Conservation (phyloP, 2,329 filamentous ascomycete species). For the Cladobotryum mycophilum region DNA sequence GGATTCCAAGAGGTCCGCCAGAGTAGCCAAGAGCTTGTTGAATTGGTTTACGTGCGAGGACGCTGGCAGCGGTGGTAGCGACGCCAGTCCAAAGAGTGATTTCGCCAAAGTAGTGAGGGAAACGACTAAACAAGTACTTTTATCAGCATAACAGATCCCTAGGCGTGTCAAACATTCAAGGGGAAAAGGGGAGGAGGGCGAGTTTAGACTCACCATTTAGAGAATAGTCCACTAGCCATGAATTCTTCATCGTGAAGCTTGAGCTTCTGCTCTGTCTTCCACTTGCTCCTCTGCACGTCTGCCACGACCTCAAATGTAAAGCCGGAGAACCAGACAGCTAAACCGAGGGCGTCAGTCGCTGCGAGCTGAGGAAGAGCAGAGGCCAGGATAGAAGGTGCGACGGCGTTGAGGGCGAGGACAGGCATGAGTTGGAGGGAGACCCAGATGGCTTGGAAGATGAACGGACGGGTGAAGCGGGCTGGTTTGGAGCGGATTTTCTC, state of each 20-base stretch:
- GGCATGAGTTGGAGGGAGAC: slow-evolving; percentile 61
- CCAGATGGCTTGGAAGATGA: slow-evolving; percentile 57
- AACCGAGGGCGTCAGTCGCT: slow-evolving; percentile 49
- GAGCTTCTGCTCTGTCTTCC: slow-evolving; percentile 53
- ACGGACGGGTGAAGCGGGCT: slow-evolving; percentile 31
- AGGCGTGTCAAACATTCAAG: not conserved
- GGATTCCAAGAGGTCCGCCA: slow-evolving; percentile 27
- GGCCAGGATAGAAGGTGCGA: slow-evolving; percentile 48
- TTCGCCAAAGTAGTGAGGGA: slow-evolving; percentile 71
- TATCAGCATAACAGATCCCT: not conserved
- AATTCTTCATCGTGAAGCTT: slow-evolving; percentile 65
- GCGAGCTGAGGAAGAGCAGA: slow-evolving; percentile 39
- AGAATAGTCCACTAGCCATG: slow-evolving; percentile 57
- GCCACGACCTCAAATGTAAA: slow-evolving; percentile 55
- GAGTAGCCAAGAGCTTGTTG: slow-evolving; percentile 52
- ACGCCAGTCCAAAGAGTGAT: slow-evolving; percentile 63
- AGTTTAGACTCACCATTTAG: slow-evolving; percentile 38
- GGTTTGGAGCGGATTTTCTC: slow-evolving; percentile 33
- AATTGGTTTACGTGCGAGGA: slow-evolving; percentile 47
- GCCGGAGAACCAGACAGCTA: slow-evolving; percentile 20
- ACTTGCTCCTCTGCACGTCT: slow-evolving; percentile 57
- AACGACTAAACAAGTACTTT: slow-evolving; percentile 30
- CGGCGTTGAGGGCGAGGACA: slow-evolving; percentile 56
- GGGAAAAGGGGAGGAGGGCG: too few relatives aligned
- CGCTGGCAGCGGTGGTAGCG: slow-evolving; percentile 51